Conservation (phyloP, 2,329 filamentous ascomycete genomes). For the Annulohypoxylon truncatum region DNA sequence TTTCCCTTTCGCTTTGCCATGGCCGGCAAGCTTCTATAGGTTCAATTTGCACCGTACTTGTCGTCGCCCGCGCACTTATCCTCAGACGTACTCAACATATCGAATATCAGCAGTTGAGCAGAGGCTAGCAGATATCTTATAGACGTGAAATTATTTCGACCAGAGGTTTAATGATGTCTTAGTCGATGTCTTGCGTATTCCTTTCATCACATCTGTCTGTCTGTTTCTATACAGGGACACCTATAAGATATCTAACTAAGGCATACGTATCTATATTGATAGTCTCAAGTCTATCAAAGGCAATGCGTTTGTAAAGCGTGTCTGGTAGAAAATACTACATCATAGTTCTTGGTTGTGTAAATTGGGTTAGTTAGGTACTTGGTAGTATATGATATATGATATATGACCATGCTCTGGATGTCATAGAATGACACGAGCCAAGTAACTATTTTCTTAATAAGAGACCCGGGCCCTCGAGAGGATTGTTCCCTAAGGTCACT, state of each 20-base stretch:
- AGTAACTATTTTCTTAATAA: background rate
- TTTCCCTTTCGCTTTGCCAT: slow-evolving; percentile 6
- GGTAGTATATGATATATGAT: background rate
- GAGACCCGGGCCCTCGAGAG: background rate
- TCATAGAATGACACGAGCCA: background rate
- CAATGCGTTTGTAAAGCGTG: background rate
- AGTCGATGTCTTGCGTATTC: background rate
- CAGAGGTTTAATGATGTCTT: background rate
- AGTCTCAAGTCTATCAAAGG: background rate
- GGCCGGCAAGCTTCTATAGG: background rate
- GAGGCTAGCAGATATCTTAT: slow-evolving; percentile 7
- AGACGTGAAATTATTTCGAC: background rate
- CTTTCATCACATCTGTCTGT: slow-evolving; percentile 27
- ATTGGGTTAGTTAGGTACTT: background rate
- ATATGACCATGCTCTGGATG: background rate
- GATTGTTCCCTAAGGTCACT: background rate
- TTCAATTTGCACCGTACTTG: background rate
- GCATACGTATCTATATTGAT: background rate
- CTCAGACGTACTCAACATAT: background rate
- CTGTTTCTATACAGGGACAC: slow-evolving; percentile 10
- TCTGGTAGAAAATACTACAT: background rate
- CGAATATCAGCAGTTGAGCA: background rate
- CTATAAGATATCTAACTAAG: background rate
- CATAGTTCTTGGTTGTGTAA: background rate
- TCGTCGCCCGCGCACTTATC: background rate